Base-by-base conservation (phyloP, 768 basidiomycete genomes). In the Suillus brevipes region DNA sequence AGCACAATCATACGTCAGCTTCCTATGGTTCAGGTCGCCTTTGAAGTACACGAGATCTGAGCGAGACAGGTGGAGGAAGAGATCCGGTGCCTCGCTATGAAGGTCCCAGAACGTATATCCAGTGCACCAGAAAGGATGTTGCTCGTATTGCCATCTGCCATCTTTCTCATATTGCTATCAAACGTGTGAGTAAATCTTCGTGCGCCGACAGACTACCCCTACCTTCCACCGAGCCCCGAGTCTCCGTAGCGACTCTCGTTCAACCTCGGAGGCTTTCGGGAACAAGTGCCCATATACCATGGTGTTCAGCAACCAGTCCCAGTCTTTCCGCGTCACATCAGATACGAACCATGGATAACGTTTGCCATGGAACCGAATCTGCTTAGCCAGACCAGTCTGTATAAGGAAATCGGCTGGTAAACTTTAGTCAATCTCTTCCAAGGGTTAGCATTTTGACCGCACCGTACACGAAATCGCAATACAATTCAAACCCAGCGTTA, bases 111-210 rank as follows among this genome's bases (percentile, higher is more conserved):
- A 97, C 47, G 94, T 96, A 80, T 93, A 96, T 7, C 95, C 95
- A n/a, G 94, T 93, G 75, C 93, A 95, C 93, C 93, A 95, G 83
- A 93, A 95, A 12, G 92, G 90, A 70, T 95, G 94, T 71, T 94
- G 91, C 76, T 97, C 95, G 75, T 96, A 97, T 38, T 94, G 87
- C 93, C 94, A 97, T 80, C 87, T 93, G 43, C 94, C 93, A 73
- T 97, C 90, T 73, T 85, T 90, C 78, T 94, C 94, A 74, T 97
- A 97, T 87, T 94, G 85, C 91, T 92, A 72, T 9, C 38, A 58
- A 49, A 37, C 2, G 8, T 34, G 60, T 47, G 16, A 40, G 42
- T 34, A 4, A 60, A 60, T 23, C 8, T 7, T 16, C 25, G 10
- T 20, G n/a, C 9, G 12, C 10, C 18, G 28, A 42, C 45, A 52